Conservation (phyloP, 805 yeast species). For the Wickerhamomyces chambardii region DNA sequence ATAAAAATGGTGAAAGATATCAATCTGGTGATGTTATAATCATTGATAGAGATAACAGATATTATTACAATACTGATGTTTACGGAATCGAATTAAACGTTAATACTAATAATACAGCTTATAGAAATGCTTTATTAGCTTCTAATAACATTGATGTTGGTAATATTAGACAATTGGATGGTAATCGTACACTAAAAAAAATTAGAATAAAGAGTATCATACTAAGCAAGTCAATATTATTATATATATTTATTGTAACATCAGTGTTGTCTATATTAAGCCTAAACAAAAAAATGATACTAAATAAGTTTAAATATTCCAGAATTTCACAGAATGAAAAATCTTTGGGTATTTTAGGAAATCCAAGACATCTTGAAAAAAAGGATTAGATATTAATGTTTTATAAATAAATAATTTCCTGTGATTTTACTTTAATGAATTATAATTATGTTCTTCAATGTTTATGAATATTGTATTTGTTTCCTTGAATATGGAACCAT, state of each 20-base stretch:
- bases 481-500: too few relatives aligned
- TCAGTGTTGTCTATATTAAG: background rate
- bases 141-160: conserved; percentile 20
- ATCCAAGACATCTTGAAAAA: background rate
- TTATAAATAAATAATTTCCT: too few relatives aligned
- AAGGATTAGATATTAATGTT: background rate
- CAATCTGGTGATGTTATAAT: conserved; percentile 49
- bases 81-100: conserved; percentile 21
- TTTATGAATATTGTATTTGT: too few relatives aligned
- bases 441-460: background rate
- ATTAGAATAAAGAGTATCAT: conserved; percentile 21
- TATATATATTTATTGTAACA: conserved; percentile 1
- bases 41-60: conserved; percentile 29
- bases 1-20: conserved; percentile 17
- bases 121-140: conserved; percentile 4
- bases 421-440: too few relatives aligned
- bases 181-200: conserved; percentile 27
- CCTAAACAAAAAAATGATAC: background rate
- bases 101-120: conserved; percentile 4
- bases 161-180: conserved; percentile 34
- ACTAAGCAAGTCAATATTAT: conserved; percentile 33
- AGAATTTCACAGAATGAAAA: background rate
- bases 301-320: background rate
- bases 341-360: conserved; percentile 1
- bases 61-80: conserved; percentile 23